Evolutionary conservation across 371 early-diverging fungal species (phyloP), one percentile per base, ranked within the genome.

Genomic region (Ordospora pajunii): DNA sequence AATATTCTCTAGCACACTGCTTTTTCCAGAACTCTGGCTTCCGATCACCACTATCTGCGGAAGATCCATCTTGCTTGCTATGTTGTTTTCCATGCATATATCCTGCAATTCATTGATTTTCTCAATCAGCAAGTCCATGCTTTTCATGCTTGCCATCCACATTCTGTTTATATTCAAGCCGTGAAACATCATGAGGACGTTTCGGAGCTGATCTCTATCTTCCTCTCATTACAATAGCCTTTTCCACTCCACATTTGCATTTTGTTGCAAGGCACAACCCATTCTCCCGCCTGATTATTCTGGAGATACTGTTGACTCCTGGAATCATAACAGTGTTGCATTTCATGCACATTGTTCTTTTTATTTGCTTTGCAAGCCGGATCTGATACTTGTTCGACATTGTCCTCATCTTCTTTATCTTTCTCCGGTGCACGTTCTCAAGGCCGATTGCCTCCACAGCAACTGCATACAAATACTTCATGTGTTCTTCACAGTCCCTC

Each of bases 41-140:
- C 89, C 89, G 64, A 87, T 84, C 9, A 89, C 87, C 17, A 88
- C 88, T 19, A 89, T 84, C 86, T 95, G 96, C 9, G 98, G 98
- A 58, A 97, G 86, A 86, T 96, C 96, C 5, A 97, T 91, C 12
- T 62, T 75, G 42, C 76, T 76, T 4, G 54, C 62, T 46, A 83
- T 75, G 67, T 93, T 93, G n/a, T 92, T 93, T 8, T 92, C 90
- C 14, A 92, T 86, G 86, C 96, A 96, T 44, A 94, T 93, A 83
- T 94, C 94, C 83, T 96, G 96, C 73, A 96, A 89, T 63, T 89
- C 90, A 83, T 93, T 93, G 23, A 82, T 75, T 66, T 74, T 82
- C 53, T 79, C 77, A 48, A 77, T 71, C 7, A 80, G 40, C 17
- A 49, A 27, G 19, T 72, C 54, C 76, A 80, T 76, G 25, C 27